Base-by-base conservation (phyloP, 192 early-diverging fungal genomes). In the Glomus cerebriforme region DNA sequence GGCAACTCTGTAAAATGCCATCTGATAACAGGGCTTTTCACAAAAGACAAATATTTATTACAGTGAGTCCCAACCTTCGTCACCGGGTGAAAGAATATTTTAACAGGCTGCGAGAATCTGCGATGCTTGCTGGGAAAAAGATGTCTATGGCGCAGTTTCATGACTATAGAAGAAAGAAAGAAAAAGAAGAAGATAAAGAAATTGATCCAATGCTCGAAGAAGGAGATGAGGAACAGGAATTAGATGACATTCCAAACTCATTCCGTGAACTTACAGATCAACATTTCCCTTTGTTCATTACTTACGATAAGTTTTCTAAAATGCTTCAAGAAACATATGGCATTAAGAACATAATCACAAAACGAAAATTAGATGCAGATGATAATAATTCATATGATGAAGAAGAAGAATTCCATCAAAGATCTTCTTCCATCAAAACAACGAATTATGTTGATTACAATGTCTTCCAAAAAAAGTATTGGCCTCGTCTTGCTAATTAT, bases 41-140 rank as follows among this genome's bases (percentile, higher is more conserved):
- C n/a, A 75, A 62, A 75, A 75, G 74, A 26, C 74, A 75, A 24
- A 63, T 75, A 75, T 75, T 75, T 37, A 75, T 75, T 62, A 75
- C 74, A 37, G 74, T 63, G 19, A 75, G 59, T 26, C 35, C 1
- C 32, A 62, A 59, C 29, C 35, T 75, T 2, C 59, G 74, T 24
- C 3, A 9, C 24, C 74, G 59, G 17, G 74, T 75, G 4, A 75
- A 75, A 35, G 59, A 75, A 34, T 75, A 62, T n/a, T 62, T 59
- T 62, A n/a, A 75, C 37, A n/a, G 35, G 24, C 37, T 75, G 19
- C 34, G 26, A 27, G 74, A 75, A 12, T 31, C 49, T 34, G 74
- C 59, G 0, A n/a, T 22, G 10, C 45, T 58, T 26, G 45, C 71
- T n/a, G 71, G 43, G 22, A 59, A 73, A 58, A 73, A 59, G 17